These are phyloP conservation scores for Fusarium austroafricanum DNA, from an alignment of 2,329 filamentous ascomycete species.

Conservation along the genomic window DNA sequence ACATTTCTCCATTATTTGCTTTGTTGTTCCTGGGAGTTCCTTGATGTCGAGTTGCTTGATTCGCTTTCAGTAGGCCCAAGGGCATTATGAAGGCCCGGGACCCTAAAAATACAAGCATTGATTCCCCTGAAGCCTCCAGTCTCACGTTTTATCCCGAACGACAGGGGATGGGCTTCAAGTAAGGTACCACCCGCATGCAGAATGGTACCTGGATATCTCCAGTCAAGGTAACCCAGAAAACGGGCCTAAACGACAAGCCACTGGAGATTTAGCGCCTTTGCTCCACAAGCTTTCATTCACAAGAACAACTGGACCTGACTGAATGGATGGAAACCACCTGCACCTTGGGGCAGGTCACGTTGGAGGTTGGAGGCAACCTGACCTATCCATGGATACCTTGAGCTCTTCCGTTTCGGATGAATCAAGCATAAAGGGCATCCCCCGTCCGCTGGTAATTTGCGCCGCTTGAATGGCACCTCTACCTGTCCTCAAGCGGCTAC, in stretches of 20 bases:
- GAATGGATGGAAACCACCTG: conserved; percentile 24
- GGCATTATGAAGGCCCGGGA: conserved; percentile 7
- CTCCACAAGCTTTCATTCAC: conserved; percentile 37
- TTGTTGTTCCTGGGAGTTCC: not conserved
- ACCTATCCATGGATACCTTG: conserved; percentile 25
- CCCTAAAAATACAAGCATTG: conserved; percentile 18
- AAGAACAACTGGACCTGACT: conserved; percentile 21
- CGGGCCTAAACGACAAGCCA: conserved; percentile 36
- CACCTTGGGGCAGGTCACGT: conserved; percentile 34
- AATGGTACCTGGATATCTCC: conserved; percentile 25
- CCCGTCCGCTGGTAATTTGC: conserved; percentile 29
- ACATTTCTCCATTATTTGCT: conserved; percentile 12
- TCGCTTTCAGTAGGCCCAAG: conserved; percentile 12
- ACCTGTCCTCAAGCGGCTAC: conserved; percentile 6
- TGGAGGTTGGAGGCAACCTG: conserved; percentile 42
- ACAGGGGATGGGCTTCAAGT: conserved; percentile 27
- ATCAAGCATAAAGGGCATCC: conserved; percentile 43
- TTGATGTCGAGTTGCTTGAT: conserved; percentile 21
- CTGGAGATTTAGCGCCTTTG: conserved; percentile 37
- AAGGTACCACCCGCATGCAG: conserved; percentile 38
- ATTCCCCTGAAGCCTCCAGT: conserved; percentile 20
- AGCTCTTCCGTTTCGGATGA: conserved; percentile 28
- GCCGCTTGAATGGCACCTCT: conserved; percentile 9
- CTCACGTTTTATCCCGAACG: conserved; percentile 23
- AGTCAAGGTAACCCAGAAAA: conserved; percentile 31